A percentile compares a stretch with the other conserved stretches of the same genome.
Evolutionary conservation across 2,329 filamentous ascomycete species (phyloP).

Genomic region (Daldinia eschscholtzii): DNA sequence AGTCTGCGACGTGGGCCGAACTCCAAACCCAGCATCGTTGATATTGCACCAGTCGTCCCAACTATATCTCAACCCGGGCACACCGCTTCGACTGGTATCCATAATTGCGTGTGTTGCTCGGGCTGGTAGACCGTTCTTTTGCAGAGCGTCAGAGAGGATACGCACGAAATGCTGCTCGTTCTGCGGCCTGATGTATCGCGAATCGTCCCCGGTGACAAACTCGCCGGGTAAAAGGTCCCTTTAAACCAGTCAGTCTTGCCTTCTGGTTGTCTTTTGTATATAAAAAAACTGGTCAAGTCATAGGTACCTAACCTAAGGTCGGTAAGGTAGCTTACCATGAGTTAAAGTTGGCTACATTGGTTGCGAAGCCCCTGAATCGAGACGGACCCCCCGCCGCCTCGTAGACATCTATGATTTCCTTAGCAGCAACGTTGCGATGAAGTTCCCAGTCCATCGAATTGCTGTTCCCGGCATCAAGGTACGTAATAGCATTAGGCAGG

Average conservation of each 20-base stretch:
- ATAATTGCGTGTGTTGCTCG: slow-evolving; percentile 36
- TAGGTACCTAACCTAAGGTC: background rate
- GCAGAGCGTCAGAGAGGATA: slow-evolving; percentile 74
- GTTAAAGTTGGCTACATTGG: slow-evolving; percentile 60
- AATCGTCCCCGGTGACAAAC: slow-evolving; percentile 54
- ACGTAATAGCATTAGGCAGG: slow-evolving; percentile 55
- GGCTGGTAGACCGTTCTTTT: slow-evolving; percentile 57
- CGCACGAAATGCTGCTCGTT: slow-evolving; percentile 68
- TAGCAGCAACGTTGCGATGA: background rate
- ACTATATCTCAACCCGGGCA: slow-evolving; percentile 59
- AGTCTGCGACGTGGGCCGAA: slow-evolving; percentile 60
- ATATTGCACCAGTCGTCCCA: slow-evolving; percentile 73
- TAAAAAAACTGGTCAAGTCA: background rate
- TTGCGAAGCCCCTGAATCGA: slow-evolving; percentile 64
- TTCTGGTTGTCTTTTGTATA: background rate
- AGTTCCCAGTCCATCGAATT: slow-evolving; percentile 19
- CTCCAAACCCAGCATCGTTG: slow-evolving; percentile 65
- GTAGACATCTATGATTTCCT: slow-evolving; percentile 15
- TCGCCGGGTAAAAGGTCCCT: slow-evolving; percentile 19
- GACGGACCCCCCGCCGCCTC: slow-evolving; percentile 57
- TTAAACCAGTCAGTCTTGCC: background rate
- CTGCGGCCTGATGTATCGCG: slow-evolving; percentile 59
- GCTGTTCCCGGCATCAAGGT: slow-evolving; percentile 17
- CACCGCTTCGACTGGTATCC: slow-evolving; percentile 45
- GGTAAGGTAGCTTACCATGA: slow-evolving; percentile 8